These are phyloP conservation scores for Candida maris DNA, from an alignment of 805 yeast species.

Conservation along the genomic window DNA sequence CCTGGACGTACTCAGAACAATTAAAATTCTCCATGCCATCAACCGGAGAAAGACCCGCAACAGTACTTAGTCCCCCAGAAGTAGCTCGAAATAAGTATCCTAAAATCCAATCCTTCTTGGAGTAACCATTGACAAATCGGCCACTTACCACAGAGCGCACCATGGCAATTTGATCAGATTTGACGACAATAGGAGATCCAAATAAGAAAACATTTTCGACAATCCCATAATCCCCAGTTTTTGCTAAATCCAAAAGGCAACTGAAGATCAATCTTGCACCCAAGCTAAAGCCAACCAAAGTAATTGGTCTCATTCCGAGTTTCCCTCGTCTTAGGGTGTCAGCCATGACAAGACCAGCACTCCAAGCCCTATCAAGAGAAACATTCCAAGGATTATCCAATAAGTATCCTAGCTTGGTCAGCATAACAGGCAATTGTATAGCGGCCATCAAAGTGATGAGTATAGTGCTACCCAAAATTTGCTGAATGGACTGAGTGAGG, in stretches of 20 bases:
- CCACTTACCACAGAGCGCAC: conserved; percentile 90
- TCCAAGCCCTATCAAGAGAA: conserved; percentile 94
- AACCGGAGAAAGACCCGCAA: conserved; percentile 83
- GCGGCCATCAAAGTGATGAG: conserved; percentile 90
- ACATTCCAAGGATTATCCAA: conserved; percentile 98
- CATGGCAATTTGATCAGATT: conserved; percentile 69
- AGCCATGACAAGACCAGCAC: conserved; percentile 87
- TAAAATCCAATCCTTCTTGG: conserved; percentile 91
- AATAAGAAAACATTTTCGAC: conserved; percentile 84
- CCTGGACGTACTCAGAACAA: conserved; percentile 82
- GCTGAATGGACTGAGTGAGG: conserved; percentile 88
- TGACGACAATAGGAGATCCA: conserved; percentile 84
- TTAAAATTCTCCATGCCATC: conserved; percentile 79
- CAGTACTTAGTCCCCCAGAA: conserved; percentile 87
- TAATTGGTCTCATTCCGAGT: conserved; percentile 87
- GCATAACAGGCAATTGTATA: conserved; percentile 85
- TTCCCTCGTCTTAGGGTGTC: conserved; percentile 85
- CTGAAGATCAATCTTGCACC: conserved; percentile 92
- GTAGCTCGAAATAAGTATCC: conserved; percentile 96
- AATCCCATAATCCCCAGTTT: conserved; percentile 80
- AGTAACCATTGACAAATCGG: conserved; percentile 82
- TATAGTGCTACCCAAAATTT: conserved; percentile 87
- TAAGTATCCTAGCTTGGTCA: conserved; percentile 82
- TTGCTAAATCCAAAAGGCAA: conserved; percentile 81
- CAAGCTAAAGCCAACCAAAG: conserved; percentile 87